These are phyloP conservation scores for Claviceps monticola DNA, from an alignment of 2,329 filamentous ascomycete species.

Conservation along the genomic window DNA sequence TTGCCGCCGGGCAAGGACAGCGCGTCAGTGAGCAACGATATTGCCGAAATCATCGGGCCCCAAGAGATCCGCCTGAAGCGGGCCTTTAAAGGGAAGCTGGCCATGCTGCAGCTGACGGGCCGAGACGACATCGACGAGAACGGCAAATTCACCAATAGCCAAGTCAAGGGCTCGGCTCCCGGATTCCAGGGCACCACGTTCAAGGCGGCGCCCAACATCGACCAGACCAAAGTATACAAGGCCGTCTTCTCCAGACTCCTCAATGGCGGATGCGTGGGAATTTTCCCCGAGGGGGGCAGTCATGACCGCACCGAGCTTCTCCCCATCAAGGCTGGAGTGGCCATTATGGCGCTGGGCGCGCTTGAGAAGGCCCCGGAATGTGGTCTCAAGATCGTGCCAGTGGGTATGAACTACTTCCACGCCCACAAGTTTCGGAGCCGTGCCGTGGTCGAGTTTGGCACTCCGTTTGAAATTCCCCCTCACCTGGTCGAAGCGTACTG, in stretches of 20 bases:
- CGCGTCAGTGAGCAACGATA: constrained; percentile 67
- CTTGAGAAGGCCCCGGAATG: constrained; percentile 75
- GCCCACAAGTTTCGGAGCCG: constrained; percentile 95
- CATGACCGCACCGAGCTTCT: constrained; percentile 87
- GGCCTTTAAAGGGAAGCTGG: constrained; percentile 63
- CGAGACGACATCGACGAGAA: constrained; percentile 56
- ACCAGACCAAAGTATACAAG: constrained; percentile 87
- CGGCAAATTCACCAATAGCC: constrained; percentile 45
- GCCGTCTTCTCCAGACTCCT: constrained; percentile 77
- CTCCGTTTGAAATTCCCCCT: constrained; percentile 68
- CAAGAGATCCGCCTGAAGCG: constrained; percentile 80
- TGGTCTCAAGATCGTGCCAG: constrained; percentile 85
- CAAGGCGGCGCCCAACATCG: constrained; percentile 82
- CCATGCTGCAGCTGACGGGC: constrained; percentile 70
- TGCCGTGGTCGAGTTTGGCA: constrained; percentile 90
- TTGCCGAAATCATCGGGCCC: constrained; percentile 64
- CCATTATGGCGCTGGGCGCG: constrained; percentile 92
- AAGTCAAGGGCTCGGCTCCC: constrained; percentile 38
- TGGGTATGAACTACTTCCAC: constrained; percentile 99
- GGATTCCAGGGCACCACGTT: constrained; percentile 68
- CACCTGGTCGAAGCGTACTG: constrained; percentile 80
- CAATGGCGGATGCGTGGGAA: constrained; percentile 78
- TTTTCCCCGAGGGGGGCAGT: constrained; percentile 93
- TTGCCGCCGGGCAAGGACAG: constrained; percentile 70
- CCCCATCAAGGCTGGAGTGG: constrained; percentile 89